These are phyloP conservation scores for Plectosphaerella cucumerina DNA, from an alignment of 2,329 filamentous ascomycete species.

Conservation along the genomic window DNA sequence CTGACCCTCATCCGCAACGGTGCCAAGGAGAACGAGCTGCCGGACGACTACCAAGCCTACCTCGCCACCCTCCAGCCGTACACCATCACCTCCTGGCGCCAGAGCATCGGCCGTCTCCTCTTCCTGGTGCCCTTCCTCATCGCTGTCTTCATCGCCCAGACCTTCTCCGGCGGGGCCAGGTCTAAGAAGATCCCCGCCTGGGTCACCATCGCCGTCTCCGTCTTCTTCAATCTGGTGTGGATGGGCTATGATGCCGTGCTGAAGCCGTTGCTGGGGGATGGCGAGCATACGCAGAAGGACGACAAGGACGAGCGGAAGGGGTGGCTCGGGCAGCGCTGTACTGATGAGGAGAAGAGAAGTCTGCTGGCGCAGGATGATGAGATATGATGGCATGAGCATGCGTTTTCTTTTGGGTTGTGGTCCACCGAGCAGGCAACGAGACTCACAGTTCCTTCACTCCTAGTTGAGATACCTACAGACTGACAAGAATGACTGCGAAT, in stretches of 20 bases:
- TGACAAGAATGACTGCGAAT: too few species aligned
- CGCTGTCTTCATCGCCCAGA: constrained; percentile 33
- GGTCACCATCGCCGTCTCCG: constrained; percentile 56
- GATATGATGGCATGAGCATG: neutral
- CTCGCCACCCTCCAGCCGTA: constrained; percentile 68
- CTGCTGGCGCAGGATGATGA: neutral
- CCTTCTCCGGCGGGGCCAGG: constrained; percentile 42
- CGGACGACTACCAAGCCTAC: constrained; percentile 71
- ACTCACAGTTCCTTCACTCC: too few species aligned
- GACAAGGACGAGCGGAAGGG: constrained; percentile 15
- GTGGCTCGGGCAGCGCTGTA: neutral
- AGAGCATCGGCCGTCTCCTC: constrained; percentile 65
- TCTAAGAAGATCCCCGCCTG: constrained; percentile 66
- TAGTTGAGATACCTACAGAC: too few species aligned
- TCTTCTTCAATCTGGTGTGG: constrained; percentile 41
- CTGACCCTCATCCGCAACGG: constrained; percentile 75
- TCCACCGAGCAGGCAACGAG: too few species aligned
- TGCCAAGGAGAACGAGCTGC: constrained; percentile 75
- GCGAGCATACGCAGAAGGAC: constrained; percentile 57
- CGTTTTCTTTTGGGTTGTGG: too few species aligned
- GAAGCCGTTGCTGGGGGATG: constrained; percentile 74
- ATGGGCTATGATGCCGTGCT: constrained; percentile 38
- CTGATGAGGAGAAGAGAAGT: neutral
- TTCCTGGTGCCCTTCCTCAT: constrained; percentile 52
- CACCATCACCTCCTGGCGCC: constrained; percentile 60